Evolutionary conservation across 1,284 basidiomycete genomes (phyloP), one percentile per base, ranked within the genome.

Genomic region (Moniliophthora roreri): DNA sequence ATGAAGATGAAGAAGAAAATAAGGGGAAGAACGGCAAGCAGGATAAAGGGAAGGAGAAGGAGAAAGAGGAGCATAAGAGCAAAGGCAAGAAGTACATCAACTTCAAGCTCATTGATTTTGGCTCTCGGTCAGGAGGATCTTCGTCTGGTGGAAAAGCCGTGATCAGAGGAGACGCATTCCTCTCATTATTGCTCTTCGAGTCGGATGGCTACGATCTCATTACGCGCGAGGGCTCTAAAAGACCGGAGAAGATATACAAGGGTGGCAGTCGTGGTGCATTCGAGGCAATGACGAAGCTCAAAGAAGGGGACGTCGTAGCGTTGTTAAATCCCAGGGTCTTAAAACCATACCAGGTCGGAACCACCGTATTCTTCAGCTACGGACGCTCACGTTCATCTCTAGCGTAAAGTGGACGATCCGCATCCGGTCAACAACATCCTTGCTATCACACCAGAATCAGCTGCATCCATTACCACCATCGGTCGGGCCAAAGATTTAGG

Each of bases 261-360:
- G 95, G 95, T 1, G 95, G 96, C 0, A 95, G 92, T 58, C 82
- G 85, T 1, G 95, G 96, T 5, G 95, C 95, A 0, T 99, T 93
- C 65, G 96, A 98, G 67, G 78, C 80, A 54, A 83, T 92, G 70
- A 87, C 89, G 53, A 92, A 91, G 65, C 73, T 96, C 56, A 84
- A 83, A 46, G 90, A 94, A 58, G 96, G 96, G 1, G 88, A 92
- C 44, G 91, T 98, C 2, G 76, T 99, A 23, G 92, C 93, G 0
- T 77, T 99, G 34, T 72, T 98, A 23, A 98, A 96, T 64, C 95
- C 96, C 0, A 82, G 81, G 54, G 82, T 98, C 36, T 73, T 96
- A 51, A 91, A 91, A 62, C 93, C 93, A 11, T 85, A 89, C 58
- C 85, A 90, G 69, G 93, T 93, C 54, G 48, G 79, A 69, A 13